Conservation (phyloP, 202 grass and related monocot genomes). For the Alloteropsis angusta region DNA sequence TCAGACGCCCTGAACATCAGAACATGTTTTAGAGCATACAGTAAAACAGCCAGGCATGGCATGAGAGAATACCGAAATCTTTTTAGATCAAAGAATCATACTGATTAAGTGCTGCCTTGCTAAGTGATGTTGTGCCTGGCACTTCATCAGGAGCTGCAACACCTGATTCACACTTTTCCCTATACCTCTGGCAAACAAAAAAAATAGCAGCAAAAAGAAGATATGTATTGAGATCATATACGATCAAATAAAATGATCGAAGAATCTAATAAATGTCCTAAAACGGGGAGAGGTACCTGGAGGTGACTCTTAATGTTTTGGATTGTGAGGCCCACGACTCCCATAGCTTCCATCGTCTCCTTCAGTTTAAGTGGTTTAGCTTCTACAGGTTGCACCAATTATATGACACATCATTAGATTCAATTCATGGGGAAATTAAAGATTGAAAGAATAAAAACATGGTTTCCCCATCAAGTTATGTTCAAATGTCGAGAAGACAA, state of each 20-base stretch:
- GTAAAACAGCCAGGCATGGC: not conserved
- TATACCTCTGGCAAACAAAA: conserved; percentile 17
- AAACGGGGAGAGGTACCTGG: conserved; percentile 24
- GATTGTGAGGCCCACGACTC: conserved; percentile 28
- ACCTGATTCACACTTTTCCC: conserved; percentile 8
- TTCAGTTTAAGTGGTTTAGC: conserved; percentile 39
- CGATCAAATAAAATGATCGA: not conserved
- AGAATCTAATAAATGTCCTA: not conserved
- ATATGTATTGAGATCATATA: not conserved
- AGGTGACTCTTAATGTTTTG: conserved; percentile 50
- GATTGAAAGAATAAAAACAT: not conserved
- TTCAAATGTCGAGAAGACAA: conserved; percentile 18
- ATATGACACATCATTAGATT: conserved; percentile 4
- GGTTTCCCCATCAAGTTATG: not conserved
- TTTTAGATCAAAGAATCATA: not conserved
- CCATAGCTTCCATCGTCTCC: conserved; percentile 43
- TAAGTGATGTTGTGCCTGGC: not conserved
- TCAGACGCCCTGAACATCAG: conserved; percentile 15
- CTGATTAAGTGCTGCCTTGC: not conserved
- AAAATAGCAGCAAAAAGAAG: not conserved
- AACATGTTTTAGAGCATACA: conserved; percentile 6
- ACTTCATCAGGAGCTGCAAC: not conserved
- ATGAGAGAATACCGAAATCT: not conserved
- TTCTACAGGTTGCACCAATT: conserved; percentile 11
- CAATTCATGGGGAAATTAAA: not conserved